Base-by-base conservation (phyloP, 1,284 basidiomycete genomes). In the Polyporus tsugae region DNA sequence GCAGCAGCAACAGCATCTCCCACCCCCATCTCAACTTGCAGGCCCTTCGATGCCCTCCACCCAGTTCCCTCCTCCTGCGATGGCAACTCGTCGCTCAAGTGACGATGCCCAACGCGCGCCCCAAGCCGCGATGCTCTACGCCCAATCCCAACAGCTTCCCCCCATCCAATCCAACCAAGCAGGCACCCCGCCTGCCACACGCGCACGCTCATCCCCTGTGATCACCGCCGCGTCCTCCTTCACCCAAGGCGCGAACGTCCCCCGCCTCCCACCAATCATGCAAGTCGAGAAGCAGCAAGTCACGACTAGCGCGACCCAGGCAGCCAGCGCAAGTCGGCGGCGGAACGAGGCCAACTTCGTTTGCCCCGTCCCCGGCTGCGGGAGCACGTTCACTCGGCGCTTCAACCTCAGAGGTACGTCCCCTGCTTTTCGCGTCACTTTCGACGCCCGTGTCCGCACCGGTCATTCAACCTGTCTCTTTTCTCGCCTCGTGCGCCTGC, bases 351-450 rank as follows among this genome's bases (percentile, higher is more conserved):
- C 95, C 0, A 89, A 94, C 74, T 97, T 97, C 81, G 87, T 91
- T 63, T 98, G 96, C 80, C 96, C 96, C 29, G 95, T 98, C 10
- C 95, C 96, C 15, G 96, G 95, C 15, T 98, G 96, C 82, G 95
- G 94, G 60, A 96, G 95, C 81, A 97, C 96, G 4, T 98, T 97
- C 80, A 97, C 95, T 76, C 87, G 93, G 77, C 86, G 93, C 70
- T 95, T 95, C 83, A 95, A 95, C 81, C 81, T 95, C 63, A 83
- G 87, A 88, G 94, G 94, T 93, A 73, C 65, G 85, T 81, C 64
- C 65, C 55, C 57, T 64, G 39, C 57, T 60, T 52, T 55, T 33
- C 68, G 66, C 60, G 38, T 62, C 19, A 52, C 46, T 59, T 35
- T 59, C 64, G 15, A 36, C 52, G 38, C 62, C 59, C 60, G 42